Percentiles rank a stretch among this genome's conserved stretches.
These are phyloP conservation scores for Monilinia laxa DNA, from an alignment of 2,329 filamentous ascomycete species.

Conservation along the genomic window DNA sequence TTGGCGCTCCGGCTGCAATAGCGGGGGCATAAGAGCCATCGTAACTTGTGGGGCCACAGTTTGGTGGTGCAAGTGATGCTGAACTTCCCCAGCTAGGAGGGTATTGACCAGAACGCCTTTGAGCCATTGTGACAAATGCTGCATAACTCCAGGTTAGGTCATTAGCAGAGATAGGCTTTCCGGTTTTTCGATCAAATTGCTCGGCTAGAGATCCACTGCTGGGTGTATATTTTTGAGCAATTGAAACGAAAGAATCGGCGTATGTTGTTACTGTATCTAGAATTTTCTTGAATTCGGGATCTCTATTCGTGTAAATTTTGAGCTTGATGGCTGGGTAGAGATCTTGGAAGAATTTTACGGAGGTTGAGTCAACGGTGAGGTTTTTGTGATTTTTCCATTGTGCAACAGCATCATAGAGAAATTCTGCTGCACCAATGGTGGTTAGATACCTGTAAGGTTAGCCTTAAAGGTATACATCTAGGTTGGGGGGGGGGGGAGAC, in stretches of 20 bases:
- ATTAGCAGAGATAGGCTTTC: conserved; percentile 57
- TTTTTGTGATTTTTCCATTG: conserved; percentile 65
- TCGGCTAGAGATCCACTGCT: conserved; percentile 62
- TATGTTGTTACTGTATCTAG: conserved; percentile 62
- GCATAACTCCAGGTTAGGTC: conserved; percentile 77
- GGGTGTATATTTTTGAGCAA: conserved; percentile 52
- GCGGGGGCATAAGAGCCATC: conserved; percentile 51
- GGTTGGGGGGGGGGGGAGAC: conserved; percentile 39
- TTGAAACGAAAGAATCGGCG: conserved; percentile 54
- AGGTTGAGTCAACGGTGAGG: conserved; percentile 62
- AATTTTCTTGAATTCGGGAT: conserved; percentile 47
- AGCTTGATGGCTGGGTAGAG: conserved; percentile 57
- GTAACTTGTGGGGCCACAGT: conserved; percentile 49
- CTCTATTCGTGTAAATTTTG: conserved; percentile 63
- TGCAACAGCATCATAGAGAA: conserved; percentile 73
- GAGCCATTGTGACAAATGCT: conserved; percentile 61
- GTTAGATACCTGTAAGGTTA: conserved; percentile 53
- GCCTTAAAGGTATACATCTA: background rate
- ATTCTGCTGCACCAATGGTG: conserved; percentile 74
- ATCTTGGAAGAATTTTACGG: conserved; percentile 70
- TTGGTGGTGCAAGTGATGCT: conserved; percentile 48
- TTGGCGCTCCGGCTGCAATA: conserved; percentile 47
- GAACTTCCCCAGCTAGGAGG: conserved; percentile 55
- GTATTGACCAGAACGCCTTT: conserved; percentile 54
- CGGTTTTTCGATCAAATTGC: conserved; percentile 59